Base-by-base conservation (phyloP, 768 basidiomycete genomes). In the Mycena crocata region DNA sequence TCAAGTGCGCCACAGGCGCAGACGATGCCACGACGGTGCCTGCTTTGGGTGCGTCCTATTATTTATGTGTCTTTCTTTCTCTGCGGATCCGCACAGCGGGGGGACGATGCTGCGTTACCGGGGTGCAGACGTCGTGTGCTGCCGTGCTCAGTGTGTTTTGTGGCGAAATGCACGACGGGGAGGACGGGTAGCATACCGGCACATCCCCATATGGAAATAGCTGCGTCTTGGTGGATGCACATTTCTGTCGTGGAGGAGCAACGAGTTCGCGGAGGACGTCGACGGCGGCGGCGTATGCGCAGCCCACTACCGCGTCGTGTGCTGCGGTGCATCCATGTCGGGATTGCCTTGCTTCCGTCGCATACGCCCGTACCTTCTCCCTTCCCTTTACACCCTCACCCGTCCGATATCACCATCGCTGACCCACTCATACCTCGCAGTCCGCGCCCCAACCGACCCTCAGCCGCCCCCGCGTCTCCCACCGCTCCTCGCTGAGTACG, bases 401-500 rank as follows among this genome's bases (percentile, higher is more conserved):
- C n/a, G n/a, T 12, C 23, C 21, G 2, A 10, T 46, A 19, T 15
- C 4, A 10, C 15, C 7, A 46, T 17, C 37, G n/a, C 48, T 40
- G 14, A 37, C 44, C 23, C 13, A 5, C 26, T 30, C 14, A 2
- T 12, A 17, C 46, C 17, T 10, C n/a, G 5, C 24, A 67, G 66
- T 23, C 12, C 68, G 68, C 55, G 60, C 60, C 7, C 64, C 65
- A 45, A 70, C 69, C 3, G 69, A 70, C 65, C 69, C 69, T 2
- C 69, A 70, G 30, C 26, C 49, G 3, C 65, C 21, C 0, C 69
- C 69, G 45, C 64, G 60, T 8, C 57, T 70, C 2, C 51, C 69
- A 34, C 64, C 69, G 12, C 37, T 66, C 51, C 59, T 70, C 15
- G 49, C 60, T 19, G 59, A 39, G 31, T 46, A 44, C 2, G 58